Percentiles rank a stretch among this genome's conserved stretches.
Evolutionary conservation across 2,329 filamentous ascomycete species (phyloP).

Genomic region (Botrytis pseudocinerea): DNA sequence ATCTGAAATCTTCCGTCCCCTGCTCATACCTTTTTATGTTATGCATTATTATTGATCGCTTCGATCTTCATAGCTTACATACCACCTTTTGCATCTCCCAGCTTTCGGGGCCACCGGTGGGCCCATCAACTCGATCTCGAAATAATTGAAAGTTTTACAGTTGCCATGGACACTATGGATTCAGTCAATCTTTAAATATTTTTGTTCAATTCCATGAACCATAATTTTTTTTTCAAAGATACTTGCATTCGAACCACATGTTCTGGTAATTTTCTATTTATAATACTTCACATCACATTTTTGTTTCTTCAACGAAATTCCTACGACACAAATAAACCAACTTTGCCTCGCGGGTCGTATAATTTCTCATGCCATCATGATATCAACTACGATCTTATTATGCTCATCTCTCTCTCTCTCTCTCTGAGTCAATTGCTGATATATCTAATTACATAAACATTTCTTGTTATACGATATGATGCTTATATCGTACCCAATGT

Average conservation of each 20-base stretch:
- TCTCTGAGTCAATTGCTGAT: neutral
- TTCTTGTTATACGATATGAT: neutral
- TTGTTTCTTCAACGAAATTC: neutral
- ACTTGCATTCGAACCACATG: neutral
- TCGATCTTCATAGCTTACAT: neutral
- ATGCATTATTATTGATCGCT: neutral
- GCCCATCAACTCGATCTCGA: neutral
- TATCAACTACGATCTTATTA: neutral
- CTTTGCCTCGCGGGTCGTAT: neutral
- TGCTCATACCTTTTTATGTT: neutral
- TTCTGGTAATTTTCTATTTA: fast-evolving
- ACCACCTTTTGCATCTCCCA: neutral
- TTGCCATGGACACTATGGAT: neutral
- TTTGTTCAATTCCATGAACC: neutral
- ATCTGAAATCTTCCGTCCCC: neutral
- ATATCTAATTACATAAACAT: neutral
- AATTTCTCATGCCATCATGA: neutral
- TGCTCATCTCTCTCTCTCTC: neutral
- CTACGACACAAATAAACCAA: neutral
- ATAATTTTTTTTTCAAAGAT: neutral
- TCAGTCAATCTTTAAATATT: neutral
- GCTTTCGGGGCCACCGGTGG: neutral
- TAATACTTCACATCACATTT: neutral
- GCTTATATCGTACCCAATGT: neutral
- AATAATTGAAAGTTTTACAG: neutral